Conservation (phyloP, 768 basidiomycete genomes). For the Aureoboletus auriporus region DNA sequence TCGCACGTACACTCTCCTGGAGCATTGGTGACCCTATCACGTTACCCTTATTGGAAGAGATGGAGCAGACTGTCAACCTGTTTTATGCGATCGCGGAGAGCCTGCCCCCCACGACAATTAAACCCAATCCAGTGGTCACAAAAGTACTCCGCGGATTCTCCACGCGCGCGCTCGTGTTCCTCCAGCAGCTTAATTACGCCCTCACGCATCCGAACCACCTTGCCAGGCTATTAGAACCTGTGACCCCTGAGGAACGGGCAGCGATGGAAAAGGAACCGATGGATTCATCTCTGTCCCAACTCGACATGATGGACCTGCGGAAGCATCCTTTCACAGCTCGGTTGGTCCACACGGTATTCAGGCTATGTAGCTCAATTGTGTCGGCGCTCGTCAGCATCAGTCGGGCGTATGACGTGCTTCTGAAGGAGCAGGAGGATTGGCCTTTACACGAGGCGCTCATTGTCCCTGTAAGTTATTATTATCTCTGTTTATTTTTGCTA, state of each 20-base stretch:
- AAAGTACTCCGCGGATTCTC: constrained; percentile 70
- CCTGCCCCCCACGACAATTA: constrained; percentile 14
- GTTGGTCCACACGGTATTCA: constrained; percentile 68
- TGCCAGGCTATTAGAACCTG: constrained; percentile 74
- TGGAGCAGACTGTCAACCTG: constrained; percentile 73
- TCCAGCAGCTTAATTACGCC: constrained; percentile 88
- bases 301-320: constrained; percentile 53
- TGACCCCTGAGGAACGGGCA: constrained; percentile 69
- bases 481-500: neutral
- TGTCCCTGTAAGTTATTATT: constrained; percentile 55
- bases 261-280: constrained; percentile 60
- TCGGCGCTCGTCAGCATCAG: constrained; percentile 68
- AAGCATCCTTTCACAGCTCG: constrained; percentile 71
- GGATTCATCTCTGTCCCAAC: constrained; percentile 32
- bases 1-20: constrained; percentile 76
- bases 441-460: constrained; percentile 62
- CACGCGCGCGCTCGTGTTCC: constrained; percentile 60
- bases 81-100: constrained; percentile 72
- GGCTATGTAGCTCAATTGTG: constrained; percentile 65
- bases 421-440: constrained; percentile 69
- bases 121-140: constrained; percentile 43
- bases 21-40: constrained; percentile 76
- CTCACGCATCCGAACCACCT: constrained; percentile 90
- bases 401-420: constrained; percentile 62
- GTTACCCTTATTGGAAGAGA: constrained; percentile 72